These are phyloP conservation scores for Myxozyma udenii DNA, from an alignment of 805 yeast species.

Conservation along the genomic window DNA sequence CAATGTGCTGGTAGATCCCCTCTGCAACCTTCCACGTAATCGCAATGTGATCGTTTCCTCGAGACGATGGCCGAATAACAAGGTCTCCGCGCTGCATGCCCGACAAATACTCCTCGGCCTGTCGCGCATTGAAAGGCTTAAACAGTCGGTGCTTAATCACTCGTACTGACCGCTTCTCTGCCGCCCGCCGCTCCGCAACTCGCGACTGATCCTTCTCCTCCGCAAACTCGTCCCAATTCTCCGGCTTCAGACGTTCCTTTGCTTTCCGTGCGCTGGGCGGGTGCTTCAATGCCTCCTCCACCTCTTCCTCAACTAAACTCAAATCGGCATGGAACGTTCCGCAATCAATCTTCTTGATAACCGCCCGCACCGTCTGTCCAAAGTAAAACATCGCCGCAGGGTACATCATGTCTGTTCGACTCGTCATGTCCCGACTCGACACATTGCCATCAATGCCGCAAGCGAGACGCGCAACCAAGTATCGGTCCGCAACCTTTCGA, in stretches of 20 bases:
- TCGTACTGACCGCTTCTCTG: constrained; percentile 66
- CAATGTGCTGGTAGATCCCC: constrained; percentile 85
- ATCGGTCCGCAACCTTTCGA: constrained; percentile 56
- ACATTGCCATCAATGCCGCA: constrained; percentile 61
- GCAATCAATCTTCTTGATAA: constrained; percentile 66
- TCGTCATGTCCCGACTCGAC: constrained; percentile 37
- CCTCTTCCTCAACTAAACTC: constrained; percentile 64
- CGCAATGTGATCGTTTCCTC: constrained; percentile 82
- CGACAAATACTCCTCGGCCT: constrained; percentile 91
- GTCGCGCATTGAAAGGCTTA: constrained; percentile 73
- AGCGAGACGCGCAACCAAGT: constrained; percentile 46
- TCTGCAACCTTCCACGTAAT: constrained; percentile 96
- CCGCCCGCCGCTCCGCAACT: constrained; percentile 55
- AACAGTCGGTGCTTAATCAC: constrained; percentile 89
- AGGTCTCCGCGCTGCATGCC: constrained; percentile 86
- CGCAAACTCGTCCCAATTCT: constrained; percentile 71
- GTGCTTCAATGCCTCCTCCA: constrained; percentile 49
- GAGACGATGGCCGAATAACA: constrained; percentile 91
- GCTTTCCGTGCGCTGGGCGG: constrained; percentile 33
- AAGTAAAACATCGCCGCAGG: constrained; percentile 47
- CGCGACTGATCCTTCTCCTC: constrained; percentile 62
- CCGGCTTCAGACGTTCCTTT: constrained; percentile 48
- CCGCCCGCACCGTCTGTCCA: constrained; percentile 87
- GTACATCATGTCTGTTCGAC: constrained; percentile 46
- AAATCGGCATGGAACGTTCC: constrained; percentile 71